Evolutionary conservation across 768 basidiomycete species (phyloP).

Genomic region (Hericium rajendrae): DNA sequence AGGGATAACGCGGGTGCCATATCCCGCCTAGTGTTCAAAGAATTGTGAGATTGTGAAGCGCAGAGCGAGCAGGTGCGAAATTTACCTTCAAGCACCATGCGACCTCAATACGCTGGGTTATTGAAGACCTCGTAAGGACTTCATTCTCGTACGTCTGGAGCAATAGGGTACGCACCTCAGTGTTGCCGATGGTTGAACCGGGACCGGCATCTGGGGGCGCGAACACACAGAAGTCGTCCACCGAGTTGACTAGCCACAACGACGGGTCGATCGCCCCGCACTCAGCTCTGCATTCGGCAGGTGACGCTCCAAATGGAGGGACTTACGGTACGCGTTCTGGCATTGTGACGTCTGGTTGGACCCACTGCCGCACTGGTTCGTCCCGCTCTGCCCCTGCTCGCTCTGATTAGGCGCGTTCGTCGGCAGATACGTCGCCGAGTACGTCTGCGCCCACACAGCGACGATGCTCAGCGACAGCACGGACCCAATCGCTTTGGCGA

Average conservation of each 20-base stretch:
- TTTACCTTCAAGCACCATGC: slow-evolving; percentile 41
- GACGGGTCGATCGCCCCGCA: neutral
- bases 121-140: too few species aligned
- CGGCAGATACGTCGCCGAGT: slow-evolving; percentile 41
- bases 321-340: slow-evolving; percentile 55
- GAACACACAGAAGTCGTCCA: slow-evolving; percentile 49
- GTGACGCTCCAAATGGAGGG: neutral
- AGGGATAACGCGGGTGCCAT: slow-evolving; percentile 62
- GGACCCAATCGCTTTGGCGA: slow-evolving; percentile 4
- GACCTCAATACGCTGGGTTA: slow-evolving; percentile 35
- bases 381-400: slow-evolving; percentile 52
- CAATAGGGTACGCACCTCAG: slow-evolving; percentile 35
- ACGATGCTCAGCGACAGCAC: slow-evolving; percentile 7
- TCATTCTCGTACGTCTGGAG: too few species aligned
- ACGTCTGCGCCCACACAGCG: slow-evolving; percentile 22
- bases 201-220: slow-evolving; percentile 43
- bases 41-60: neutral
- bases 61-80: slow-evolving; percentile 1
- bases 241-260: slow-evolving; percentile 37
- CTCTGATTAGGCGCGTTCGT: slow-evolving; percentile 36
- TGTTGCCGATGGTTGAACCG: slow-evolving; percentile 45
- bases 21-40: slow-evolving; percentile 31
- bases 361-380: slow-evolving; percentile 53
- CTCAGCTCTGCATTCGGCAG: neutral
- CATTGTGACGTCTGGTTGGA: slow-evolving; percentile 50